Evolutionary conservation across 2,329 filamentous ascomycete genomes (phyloP).

Genomic region (Verticillium alfalfae): DNA sequence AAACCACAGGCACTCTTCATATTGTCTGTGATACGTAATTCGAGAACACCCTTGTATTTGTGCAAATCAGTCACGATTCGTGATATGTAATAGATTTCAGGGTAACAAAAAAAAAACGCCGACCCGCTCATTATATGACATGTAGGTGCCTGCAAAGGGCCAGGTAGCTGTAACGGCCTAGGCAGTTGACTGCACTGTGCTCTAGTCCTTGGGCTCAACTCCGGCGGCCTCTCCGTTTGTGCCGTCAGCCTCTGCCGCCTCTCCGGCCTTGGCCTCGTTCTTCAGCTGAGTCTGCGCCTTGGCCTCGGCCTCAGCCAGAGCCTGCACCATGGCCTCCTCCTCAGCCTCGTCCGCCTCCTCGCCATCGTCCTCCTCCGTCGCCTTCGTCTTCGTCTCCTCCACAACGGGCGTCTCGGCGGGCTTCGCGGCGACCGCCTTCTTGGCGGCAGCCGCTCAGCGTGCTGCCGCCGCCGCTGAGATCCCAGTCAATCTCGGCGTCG

Average conservation of each 20-base stretch:
- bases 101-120: not conserved
- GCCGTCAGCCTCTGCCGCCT: conserved; percentile 13
- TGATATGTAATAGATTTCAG: not conserved
- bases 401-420: conserved; percentile 11
- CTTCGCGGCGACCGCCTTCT: conserved; percentile 6
- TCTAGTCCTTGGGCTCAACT: conserved; percentile 12
- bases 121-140: not conserved
- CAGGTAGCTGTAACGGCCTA: not conserved
- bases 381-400: conserved; percentile 4
- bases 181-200: not conserved
- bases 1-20: no score
- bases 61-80: not conserved
- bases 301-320: not conserved
- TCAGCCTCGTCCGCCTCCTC: conserved; percentile 6
- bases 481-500: conserved; percentile 84
- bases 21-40: no score
- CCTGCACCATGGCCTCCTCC: conserved; percentile 4
- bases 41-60: not conserved
- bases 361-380: conserved; percentile 4
- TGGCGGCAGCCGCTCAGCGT: conserved; percentile 2
- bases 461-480: conserved; percentile 32
- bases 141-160: not conserved
- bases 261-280: conserved; percentile 14
- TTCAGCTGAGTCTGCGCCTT: conserved; percentile 5
- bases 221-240: conserved; percentile 14